A percentile compares a stretch with the other conserved stretches of the same genome.
Conservation (phyloP, 768 basidiomycete species). For the Lentinula sp. region DNA sequence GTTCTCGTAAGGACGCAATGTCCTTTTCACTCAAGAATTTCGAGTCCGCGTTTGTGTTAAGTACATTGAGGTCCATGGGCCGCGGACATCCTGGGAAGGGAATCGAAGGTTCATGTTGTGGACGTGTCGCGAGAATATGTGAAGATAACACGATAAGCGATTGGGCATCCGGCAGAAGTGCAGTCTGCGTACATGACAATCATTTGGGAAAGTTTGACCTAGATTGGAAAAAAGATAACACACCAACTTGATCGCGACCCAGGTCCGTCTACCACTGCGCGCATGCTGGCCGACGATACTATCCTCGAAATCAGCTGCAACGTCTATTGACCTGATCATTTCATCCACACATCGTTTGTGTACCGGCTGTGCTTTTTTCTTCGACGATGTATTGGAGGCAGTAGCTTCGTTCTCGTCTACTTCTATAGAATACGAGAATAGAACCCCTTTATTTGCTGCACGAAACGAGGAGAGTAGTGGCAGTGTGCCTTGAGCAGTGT, state of each 20-base stretch:
- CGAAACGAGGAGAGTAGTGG: constrained; percentile 62
- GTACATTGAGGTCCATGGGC: constrained; percentile 50
- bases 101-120: constrained; percentile 22
- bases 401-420: constrained; percentile 59
- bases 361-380: constrained; percentile 21
- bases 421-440: constrained; percentile 85
- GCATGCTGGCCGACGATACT: constrained; percentile 16
- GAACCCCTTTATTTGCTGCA: constrained; percentile 59
- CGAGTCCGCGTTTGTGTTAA: constrained; percentile 18
- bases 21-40: constrained; percentile 44
- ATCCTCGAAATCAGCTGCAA: constrained; percentile 79
- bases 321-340: constrained; percentile 70
- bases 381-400: constrained; percentile 15
- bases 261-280: constrained; percentile 49
- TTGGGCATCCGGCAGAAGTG: constrained; percentile 58
- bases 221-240: constrained; percentile 16
- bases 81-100: constrained; percentile 69
- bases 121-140: constrained; percentile 42
- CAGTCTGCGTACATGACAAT: constrained; percentile 38
- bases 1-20: constrained; percentile 48
- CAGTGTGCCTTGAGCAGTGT: constrained; percentile 63
- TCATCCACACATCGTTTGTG: constrained; percentile 70
- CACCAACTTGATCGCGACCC: constrained; percentile 84
- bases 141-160: constrained; percentile 59
- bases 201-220: not conserved